Percentiles rank a stretch among this genome's conserved stretches.
These are phyloP conservation scores for Theobroma grandiflorum DNA, from an alignment of 441 rosid species.

Conservation along the genomic window DNA sequence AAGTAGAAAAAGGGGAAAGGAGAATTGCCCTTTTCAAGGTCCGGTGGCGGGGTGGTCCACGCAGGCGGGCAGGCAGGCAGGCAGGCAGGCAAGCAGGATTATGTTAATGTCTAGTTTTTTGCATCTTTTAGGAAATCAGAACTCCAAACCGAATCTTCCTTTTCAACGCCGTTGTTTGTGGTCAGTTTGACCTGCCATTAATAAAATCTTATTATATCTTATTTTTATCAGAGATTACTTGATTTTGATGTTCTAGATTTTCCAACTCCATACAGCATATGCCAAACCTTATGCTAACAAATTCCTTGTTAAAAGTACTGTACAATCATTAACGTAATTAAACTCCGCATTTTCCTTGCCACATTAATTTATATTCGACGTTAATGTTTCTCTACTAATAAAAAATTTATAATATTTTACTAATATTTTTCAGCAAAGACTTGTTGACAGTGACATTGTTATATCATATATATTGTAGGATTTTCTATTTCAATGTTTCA, in stretches of 20 bases:
- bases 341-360: not conserved
- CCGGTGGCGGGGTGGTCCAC: not conserved
- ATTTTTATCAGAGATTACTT: not conserved
- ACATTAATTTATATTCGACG: not conserved
- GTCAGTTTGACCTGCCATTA: slow-evolving; percentile 10
- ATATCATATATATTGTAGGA: too few relatives aligned
- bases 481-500: too few relatives aligned
- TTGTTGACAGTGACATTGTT: not conserved
- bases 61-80: not conserved
- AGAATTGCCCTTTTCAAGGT: slow-evolving; percentile 29
- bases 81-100: not conserved
- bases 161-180: slow-evolving; percentile 40
- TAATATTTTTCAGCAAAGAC: not conserved
- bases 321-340: not conserved
- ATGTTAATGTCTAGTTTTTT: not conserved
- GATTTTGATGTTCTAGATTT: not conserved
- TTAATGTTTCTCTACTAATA: not conserved
- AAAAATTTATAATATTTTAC: not conserved
- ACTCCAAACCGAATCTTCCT: slow-evolving; percentile 42
- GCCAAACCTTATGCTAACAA: not conserved
- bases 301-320: not conserved
- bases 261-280: not conserved
- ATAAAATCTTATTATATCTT: not conserved
- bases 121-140: slow-evolving; percentile 30
- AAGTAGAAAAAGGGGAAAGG: not conserved